A percentile compares a stretch with the other conserved stretches of the same genome.
phyloP scores from a whole-genome alignment of 768 basidiomycete species.

The Rhodotorula diobovata region DNA sequence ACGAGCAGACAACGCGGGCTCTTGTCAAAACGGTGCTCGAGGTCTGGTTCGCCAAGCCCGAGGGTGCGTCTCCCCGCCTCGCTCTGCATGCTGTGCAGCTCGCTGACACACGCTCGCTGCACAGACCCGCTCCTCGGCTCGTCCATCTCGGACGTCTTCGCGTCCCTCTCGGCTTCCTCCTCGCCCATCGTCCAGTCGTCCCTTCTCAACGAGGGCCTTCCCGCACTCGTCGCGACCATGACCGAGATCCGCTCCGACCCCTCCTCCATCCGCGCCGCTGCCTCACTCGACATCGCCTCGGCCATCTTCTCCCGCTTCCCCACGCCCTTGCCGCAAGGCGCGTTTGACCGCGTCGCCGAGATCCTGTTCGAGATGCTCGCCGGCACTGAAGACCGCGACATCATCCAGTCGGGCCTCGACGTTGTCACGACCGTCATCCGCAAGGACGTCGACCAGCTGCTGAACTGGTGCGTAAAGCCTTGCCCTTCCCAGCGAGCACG shows the following conservation, averaged over 20 bases:
- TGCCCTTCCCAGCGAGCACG: neutral
- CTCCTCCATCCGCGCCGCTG: slow-evolving; percentile 64
- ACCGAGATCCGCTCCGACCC: slow-evolving; percentile 55
- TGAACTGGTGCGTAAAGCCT: slow-evolving; percentile 58
- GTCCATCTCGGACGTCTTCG: slow-evolving; percentile 73
- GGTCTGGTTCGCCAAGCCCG: slow-evolving; percentile 80
- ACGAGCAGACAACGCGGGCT: slow-evolving; percentile 56
- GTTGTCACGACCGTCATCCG: slow-evolving; percentile 78
- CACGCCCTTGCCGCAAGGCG: slow-evolving; percentile 58
- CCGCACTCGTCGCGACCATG: slow-evolving; percentile 54
- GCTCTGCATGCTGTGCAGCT: neutral
- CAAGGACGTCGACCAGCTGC: slow-evolving; percentile 76
- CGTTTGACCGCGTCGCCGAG: slow-evolving; percentile 71
- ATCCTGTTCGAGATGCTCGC: slow-evolving; percentile 66
- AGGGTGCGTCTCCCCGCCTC: slow-evolving; percentile 55
- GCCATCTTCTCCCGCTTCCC: slow-evolving; percentile 66
- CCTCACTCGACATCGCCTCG: slow-evolving; percentile 75
- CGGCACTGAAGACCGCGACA: slow-evolving; percentile 76
- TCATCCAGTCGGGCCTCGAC: slow-evolving; percentile 61
- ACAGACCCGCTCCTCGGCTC: slow-evolving; percentile 84
- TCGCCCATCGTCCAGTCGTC: slow-evolving; percentile 63
- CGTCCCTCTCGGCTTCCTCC: slow-evolving; percentile 62
- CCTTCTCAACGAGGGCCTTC: slow-evolving; percentile 68
- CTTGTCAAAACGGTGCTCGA: slow-evolving; percentile 66
- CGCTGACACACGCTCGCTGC: slow-evolving; percentile 12